Conservation (phyloP, 208 protist genomes). For the Crithidia fasciculata region DNA sequence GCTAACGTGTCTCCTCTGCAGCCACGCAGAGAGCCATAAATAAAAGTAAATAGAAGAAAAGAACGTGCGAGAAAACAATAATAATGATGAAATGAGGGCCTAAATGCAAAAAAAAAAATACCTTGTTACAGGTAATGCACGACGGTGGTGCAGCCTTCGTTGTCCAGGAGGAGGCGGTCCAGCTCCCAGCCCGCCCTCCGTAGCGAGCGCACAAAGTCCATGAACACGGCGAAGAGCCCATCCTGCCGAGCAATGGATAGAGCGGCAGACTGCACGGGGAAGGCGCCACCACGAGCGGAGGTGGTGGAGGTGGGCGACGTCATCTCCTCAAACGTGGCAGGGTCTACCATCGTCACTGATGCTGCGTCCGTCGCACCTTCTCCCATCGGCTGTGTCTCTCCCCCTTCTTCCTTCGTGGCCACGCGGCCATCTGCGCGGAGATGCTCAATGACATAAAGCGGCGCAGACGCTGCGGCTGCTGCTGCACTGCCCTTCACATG, state of each 20-base stretch:
- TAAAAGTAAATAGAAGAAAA: neutral
- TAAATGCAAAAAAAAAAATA: conserved; percentile 7
- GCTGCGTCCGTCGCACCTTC: neutral
- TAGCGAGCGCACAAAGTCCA: conserved; percentile 41
- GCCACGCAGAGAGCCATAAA: no score
- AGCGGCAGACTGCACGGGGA: neutral
- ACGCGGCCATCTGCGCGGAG: conserved; percentile 45
- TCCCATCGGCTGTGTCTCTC: neutral
- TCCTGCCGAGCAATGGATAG: conserved; percentile 6
- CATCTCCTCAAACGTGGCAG: conserved; percentile 7
- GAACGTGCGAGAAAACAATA: neutral
- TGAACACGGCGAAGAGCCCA: conserved; percentile 36
- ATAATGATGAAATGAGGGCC: neutral
- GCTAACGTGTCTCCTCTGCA: neutral
- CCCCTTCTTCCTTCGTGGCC: neutral
- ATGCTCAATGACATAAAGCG: conserved; percentile 37
- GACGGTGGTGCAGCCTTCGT: conserved; percentile 47
- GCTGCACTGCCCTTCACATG: neutral
- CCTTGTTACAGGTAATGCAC: conserved; percentile 36
- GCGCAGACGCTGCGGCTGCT: no score
- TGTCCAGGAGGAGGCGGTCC: conserved; percentile 41
- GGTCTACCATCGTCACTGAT: conserved; percentile 1
- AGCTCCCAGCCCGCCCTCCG: conserved; percentile 45
- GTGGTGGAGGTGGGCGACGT: conserved; percentile 18
- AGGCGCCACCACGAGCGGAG: neutral